These are phyloP conservation scores for Amniculicola lignicola DNA, from an alignment of 495 filamentous ascomycete genomes.

Conservation along the genomic window DNA sequence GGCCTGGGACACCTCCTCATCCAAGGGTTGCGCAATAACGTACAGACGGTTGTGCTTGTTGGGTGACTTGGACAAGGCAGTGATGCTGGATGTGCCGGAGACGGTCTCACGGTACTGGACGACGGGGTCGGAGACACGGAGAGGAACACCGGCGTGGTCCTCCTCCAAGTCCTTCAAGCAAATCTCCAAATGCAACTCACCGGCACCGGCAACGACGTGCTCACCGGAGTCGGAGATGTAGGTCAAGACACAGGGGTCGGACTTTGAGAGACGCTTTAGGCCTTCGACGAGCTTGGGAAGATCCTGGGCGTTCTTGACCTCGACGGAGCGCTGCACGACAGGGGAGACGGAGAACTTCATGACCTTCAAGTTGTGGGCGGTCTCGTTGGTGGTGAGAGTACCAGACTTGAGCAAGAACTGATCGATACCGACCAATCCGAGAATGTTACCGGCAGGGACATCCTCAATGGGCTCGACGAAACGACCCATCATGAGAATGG, in stretches of 20 bases:
- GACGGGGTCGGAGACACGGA: conserved; percentile 94
- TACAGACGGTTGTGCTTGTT: conserved; percentile 99
- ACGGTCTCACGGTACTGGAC: conserved; percentile 98
- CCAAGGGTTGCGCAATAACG: conserved; percentile 82
- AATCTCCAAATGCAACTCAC: conserved; percentile 99
- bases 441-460: conserved; percentile 98
- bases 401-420: conserved; percentile 99
- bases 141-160: conserved; percentile 96
- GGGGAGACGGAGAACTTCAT: conserved; percentile 99
- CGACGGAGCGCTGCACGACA: conserved; percentile 96
- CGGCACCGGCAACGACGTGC: conserved; percentile 97
- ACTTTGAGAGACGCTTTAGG: conserved; percentile 99
- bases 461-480: conserved; percentile 99
- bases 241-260: conserved; percentile 95
- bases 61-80: conserved; percentile 97
- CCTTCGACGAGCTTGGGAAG: conserved; percentile 99
- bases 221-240: conserved; percentile 87
- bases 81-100: conserved; percentile 74
- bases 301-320: conserved; percentile 99
- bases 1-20: conserved; percentile 82
- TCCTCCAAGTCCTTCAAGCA: conserved; percentile 99
- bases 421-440: conserved; percentile 97
- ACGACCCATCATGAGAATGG: conserved; percentile 99
- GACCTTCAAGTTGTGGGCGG: conserved; percentile 99
- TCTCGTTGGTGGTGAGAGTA: conserved; percentile 95